Percentiles rank a stretch among this genome's conserved stretches.
Conservation (phyloP, 202 grass and related monocot species). For the Setaria italica region DNA sequence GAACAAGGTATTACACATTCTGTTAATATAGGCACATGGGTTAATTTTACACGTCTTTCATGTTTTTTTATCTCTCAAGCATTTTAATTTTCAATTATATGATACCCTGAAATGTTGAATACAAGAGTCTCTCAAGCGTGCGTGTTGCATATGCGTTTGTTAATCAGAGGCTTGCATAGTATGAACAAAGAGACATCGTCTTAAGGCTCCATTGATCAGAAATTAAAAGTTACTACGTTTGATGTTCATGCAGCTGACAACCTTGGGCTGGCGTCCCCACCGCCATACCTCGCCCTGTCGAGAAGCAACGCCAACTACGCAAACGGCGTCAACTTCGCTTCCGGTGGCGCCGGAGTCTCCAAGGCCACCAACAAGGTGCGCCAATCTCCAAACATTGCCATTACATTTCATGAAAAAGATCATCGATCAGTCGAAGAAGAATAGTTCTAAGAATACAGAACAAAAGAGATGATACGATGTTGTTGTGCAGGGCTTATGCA, state of each 20-base stretch:
- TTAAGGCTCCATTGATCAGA: neutral
- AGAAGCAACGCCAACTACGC: conserved; percentile 50
- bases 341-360: conserved; percentile 71
- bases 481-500: conserved; percentile 60
- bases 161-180: neutral
- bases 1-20: too few relatives aligned
- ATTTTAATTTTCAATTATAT: neutral
- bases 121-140: neutral
- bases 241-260: conserved; percentile 54
- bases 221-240: neutral
- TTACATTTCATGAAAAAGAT: neutral
- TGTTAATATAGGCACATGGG: too few relatives aligned
- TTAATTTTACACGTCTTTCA: too few relatives aligned
- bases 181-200: neutral
- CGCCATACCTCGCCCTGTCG: conserved; percentile 65
- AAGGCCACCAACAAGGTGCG: conserved; percentile 69
- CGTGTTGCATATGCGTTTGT: neutral
- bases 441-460: neutral
- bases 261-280: conserved; percentile 53
- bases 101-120: neutral
- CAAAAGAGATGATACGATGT: neutral
- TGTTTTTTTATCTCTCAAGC: too few relatives aligned
- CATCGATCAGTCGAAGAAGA: neutral
- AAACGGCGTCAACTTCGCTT: conserved; percentile 82
- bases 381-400: neutral